Evolutionary conservation across 164 flowering plant genomes (phyloP), one percentile per base, ranked within the genome.

Genomic region (Liriodendron chinense): DNA sequence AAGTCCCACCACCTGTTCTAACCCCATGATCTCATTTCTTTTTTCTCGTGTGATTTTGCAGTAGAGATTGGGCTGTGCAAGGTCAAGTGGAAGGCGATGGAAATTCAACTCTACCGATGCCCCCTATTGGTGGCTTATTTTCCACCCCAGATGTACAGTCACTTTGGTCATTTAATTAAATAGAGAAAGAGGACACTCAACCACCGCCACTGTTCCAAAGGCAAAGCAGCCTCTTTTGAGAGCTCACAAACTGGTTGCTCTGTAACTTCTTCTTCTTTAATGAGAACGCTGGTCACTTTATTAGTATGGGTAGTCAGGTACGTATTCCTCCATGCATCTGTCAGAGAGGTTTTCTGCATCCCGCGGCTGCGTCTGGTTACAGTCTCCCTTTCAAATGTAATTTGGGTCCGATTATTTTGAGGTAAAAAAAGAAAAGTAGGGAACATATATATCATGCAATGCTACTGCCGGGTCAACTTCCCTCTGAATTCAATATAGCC

Each of bases 121-220:
- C 92, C 47, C 89, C 71, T 72, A 65, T 83, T 70, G 92, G 93
- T 72, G 89, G 94, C 59, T 79, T 86, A 61, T 89, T 86, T 85
- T 85, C 92, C 71, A 75, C 84, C 70, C 79, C 89, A 76, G 91
- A 92, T 90, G 93, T 86, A 87, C 93, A 92, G 89, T 90, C 97
- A 69, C 87, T 90, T 84, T 94, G 98, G 98, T 91, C 87, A 80
- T 89, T 82, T 88, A 87, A 89, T 72, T 91, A 80, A 85, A 74
- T 78, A 76, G 72, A 65, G 34, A 72, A 1, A 28, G 24, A 23
- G 14, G 47, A 10, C 21, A 9, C 3, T 5, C 9, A 68, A 50
- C 12, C 75, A 48, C 78, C 66, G 66, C 76, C 62, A 82, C 59
- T 77, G 21, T 77, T 69, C 76, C 77, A 26, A 75, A 80, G 77